These are phyloP conservation scores for Citrus mangshanensis DNA, from an alignment of 345 rosid genomes.

Conservation along the genomic window DNA sequence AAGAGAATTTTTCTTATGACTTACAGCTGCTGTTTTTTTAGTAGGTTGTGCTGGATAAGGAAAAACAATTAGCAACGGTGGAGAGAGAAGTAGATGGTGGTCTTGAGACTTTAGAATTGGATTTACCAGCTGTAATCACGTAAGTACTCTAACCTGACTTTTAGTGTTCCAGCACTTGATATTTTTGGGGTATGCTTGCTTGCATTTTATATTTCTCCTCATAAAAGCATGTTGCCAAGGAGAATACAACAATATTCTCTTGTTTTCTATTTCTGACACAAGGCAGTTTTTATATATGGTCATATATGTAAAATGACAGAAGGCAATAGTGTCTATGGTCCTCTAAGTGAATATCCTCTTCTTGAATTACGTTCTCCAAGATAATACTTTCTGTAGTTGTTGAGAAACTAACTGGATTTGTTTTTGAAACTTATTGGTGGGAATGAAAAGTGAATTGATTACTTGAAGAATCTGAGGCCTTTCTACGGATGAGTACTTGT, in stretches of 20 bases:
- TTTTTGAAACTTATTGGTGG: neutral
- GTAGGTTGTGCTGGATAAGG: constrained; percentile 83
- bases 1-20: neutral
- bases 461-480: neutral
- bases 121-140: constrained; percentile 90
- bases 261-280: neutral
- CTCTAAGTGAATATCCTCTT: no score
- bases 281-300: no score
- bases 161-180: neutral
- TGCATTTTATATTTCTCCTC: neutral
- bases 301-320: no score
- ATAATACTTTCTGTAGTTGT: neutral
- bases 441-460: neutral
- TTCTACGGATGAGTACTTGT: neutral
- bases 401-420: neutral
- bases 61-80: constrained; percentile 61
- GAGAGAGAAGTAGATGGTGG: constrained; percentile 98
- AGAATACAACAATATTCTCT: neutral
- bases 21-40: constrained; percentile 25
- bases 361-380: neutral
- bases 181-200: neutral
- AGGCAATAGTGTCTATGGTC: no score
- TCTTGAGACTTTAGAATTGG: constrained; percentile 71
- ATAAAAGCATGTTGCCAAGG: neutral
- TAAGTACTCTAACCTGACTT: constrained; percentile 24